These are phyloP conservation scores for Komagataella mondaviorum DNA, from an alignment of 805 yeast genomes.

Conservation along the genomic window DNA sequence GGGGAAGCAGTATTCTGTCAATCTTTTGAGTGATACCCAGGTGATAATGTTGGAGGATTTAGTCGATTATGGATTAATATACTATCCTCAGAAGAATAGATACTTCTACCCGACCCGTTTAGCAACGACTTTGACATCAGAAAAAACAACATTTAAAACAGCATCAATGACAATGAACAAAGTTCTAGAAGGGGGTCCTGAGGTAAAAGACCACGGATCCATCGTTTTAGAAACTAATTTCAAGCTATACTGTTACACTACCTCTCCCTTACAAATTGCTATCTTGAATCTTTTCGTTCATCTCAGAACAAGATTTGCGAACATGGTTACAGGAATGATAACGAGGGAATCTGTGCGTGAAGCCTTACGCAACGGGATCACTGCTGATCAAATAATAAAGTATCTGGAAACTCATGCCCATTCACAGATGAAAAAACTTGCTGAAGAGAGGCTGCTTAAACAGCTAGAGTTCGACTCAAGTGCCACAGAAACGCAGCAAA, in stretches of 20 bases:
- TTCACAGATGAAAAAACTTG: conserved; percentile 71
- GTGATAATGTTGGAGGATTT: conserved; percentile 77
- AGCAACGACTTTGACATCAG: conserved; percentile 84
- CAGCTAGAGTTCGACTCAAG: conserved; percentile 51
- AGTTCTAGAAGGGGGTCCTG: conserved; percentile 12
- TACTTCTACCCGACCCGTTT: conserved; percentile 83
- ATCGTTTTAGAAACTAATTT: conserved; percentile 89
- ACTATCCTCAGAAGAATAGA: conserved; percentile 21
- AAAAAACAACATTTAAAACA: conserved; percentile 53
- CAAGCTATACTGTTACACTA: conserved; percentile 84
- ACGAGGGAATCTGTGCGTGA: conserved; percentile 84
- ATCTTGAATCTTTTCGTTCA: conserved; percentile 82
- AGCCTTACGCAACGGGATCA: conserved; percentile 80
- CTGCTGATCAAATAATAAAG: conserved; percentile 87
- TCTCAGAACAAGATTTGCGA: conserved; percentile 70
- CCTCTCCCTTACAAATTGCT: conserved; percentile 91
- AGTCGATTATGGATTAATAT: conserved; percentile 83
- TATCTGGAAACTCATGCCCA: conserved; percentile 89
- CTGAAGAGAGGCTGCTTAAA: conserved; percentile 55
- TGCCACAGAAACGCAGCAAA: conserved; percentile 21
- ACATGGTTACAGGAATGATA: conserved; percentile 86
- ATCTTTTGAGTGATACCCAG: conserved; percentile 68
- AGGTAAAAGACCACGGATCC: conserved; percentile 36
- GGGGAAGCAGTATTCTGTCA: conserved; percentile 72
- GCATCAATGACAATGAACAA: conserved; percentile 69